Conservation (phyloP, 768 basidiomycete species). For the Naematelia aurantialba region DNA sequence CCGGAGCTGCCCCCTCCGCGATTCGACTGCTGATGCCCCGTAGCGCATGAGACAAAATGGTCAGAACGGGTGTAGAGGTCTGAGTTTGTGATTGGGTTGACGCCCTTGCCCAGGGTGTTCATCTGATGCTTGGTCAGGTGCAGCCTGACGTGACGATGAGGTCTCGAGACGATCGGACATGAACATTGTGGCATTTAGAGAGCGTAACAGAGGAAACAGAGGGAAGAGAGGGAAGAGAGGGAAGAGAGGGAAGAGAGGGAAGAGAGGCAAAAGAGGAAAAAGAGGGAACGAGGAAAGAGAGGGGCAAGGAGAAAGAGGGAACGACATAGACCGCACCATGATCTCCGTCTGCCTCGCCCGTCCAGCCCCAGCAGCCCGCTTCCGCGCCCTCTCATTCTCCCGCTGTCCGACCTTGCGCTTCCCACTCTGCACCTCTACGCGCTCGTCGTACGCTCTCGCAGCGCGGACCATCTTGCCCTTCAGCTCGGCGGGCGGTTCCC, state of each 20-base stretch:
- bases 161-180: background rate
- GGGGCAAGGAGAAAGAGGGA: constrained; percentile 1
- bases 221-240: background rate
- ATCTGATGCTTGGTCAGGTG: constrained; percentile 12
- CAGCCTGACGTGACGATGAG: background rate
- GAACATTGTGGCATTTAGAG: background rate
- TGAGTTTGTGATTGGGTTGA: constrained; percentile 45
- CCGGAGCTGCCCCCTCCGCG: constrained; percentile 40
- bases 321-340: too few relatives aligned
- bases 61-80: constrained; percentile 42
- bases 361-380: constrained; percentile 18
- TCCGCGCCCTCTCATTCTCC: constrained; percentile 16
- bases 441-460: constrained; percentile 16
- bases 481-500: background rate
- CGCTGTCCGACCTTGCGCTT: constrained; percentile 22
- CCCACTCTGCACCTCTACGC: constrained; percentile 17
- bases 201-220: background rate
- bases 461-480: constrained; percentile 4
- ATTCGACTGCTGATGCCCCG: constrained; percentile 44
- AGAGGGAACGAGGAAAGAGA: background rate
- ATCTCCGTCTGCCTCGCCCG: constrained; percentile 21
- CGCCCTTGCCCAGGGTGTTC: constrained; percentile 29
- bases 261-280: background rate
- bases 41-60: constrained; percentile 42
- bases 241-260: background rate